These are phyloP conservation scores for Dryas drummondii DNA, from an alignment of 306 rosid species.

Conservation along the genomic window DNA sequence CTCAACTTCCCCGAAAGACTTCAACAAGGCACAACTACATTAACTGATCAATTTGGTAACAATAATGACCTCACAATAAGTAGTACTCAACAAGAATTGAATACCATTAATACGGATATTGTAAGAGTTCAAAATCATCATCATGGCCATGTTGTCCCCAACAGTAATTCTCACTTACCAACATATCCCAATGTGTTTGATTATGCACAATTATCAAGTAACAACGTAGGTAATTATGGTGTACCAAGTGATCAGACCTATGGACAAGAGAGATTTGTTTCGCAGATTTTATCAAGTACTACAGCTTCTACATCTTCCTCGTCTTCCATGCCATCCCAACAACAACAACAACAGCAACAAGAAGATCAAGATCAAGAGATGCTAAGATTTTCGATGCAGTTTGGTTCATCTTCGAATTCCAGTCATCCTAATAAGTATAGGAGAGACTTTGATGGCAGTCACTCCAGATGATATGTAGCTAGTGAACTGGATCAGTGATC, in stretches of 20 bases:
- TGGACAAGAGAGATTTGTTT: slow-evolving; percentile 28
- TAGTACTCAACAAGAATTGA: not conserved
- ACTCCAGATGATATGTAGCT: not conserved
- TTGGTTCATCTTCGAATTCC: slow-evolving; percentile 42
- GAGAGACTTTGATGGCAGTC: slow-evolving; percentile 31
- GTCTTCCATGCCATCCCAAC: slow-evolving; percentile 32
- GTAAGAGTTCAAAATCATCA: not conserved
- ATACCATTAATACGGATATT: not conserved
- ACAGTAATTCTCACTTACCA: not conserved
- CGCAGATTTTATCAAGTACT: not conserved
- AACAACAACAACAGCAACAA: slow-evolving; percentile 23
- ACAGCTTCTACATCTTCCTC: slow-evolving; percentile 24
- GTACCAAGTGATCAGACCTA: too few relatives aligned
- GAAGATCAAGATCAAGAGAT: slow-evolving; percentile 19
- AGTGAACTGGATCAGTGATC: too few relatives aligned
- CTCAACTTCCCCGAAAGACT: slow-evolving; percentile 86
- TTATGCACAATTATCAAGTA: not conserved
- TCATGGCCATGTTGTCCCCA: not conserved
- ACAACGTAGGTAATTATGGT: not conserved
- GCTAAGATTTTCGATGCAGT: slow-evolving; percentile 36
- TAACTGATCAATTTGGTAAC: not conserved
- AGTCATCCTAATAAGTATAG: slow-evolving; percentile 30
- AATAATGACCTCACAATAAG: not conserved
- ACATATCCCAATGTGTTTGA: not conserved
- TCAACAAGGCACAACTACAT: slow-evolving; percentile 29